A percentile compares a stretch with the other conserved stretches of the same genome.
These are phyloP conservation scores for Chrysoporthe austroafricana DNA, from an alignment of 2,329 filamentous ascomycete species.

Conservation along the genomic window DNA sequence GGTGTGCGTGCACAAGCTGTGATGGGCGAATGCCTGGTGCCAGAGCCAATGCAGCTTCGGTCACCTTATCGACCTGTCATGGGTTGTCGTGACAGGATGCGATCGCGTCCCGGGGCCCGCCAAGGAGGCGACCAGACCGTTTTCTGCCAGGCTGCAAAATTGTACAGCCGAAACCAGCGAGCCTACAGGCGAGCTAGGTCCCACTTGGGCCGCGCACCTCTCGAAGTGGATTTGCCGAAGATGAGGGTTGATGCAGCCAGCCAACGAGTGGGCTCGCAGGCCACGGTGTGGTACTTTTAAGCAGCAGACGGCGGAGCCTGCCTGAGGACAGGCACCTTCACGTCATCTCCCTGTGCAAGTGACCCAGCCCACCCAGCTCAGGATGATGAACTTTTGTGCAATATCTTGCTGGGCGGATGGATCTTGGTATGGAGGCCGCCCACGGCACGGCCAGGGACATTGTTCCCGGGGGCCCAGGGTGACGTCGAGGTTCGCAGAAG, in stretches of 20 bases:
- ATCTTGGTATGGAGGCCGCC: conserved; percentile 7
- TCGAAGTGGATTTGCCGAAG: conserved; percentile 2
- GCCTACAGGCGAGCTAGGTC: conserved; percentile 1
- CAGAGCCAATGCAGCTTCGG: conserved; percentile 3
- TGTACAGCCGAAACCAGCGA: conserved; percentile 13
- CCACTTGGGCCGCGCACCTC: conserved; percentile 6
- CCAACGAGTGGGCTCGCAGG: conserved; percentile 4
- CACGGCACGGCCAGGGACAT: not conserved
- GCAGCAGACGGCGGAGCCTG: not conserved
- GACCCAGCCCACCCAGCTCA: not conserved
- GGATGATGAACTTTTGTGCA: not conserved
- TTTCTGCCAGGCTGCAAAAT: conserved; percentile 9
- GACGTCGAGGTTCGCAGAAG: not conserved
- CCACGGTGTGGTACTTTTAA: conserved; percentile 6
- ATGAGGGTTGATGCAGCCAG: conserved; percentile 2
- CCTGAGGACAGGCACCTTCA: conserved; percentile 9
- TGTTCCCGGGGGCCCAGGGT: not conserved
- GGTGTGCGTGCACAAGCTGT: not conserved
- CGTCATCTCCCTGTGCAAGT: conserved; percentile 2
- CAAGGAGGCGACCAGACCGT: conserved; percentile 1
- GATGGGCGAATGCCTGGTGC: not conserved
- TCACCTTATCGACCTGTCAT: conserved; percentile 5
- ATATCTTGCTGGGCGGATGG: too few relatives aligned
- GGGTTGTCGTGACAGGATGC: not conserved
- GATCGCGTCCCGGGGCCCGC: not conserved